Base-by-base conservation (phyloP, 495 filamentous ascomycete species). In the Neurospora sp. region DNA sequence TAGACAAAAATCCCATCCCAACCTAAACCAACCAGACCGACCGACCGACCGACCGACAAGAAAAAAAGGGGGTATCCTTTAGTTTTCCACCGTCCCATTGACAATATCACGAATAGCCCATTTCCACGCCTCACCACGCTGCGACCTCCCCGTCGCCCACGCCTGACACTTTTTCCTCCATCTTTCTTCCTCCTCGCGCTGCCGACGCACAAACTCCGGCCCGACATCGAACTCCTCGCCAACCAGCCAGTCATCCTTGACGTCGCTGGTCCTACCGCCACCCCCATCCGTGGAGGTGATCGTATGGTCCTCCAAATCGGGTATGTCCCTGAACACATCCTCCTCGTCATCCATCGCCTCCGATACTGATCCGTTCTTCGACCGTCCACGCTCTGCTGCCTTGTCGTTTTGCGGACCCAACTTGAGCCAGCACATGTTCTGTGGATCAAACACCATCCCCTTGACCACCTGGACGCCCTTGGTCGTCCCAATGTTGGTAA, bases 151-250 rank as follows among this genome's bases (percentile, higher is more conserved):
- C 68, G 78, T 83, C 42, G 90, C 83, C 96, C 96, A 99, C 69
- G 87, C 89, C 73, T 90, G 89, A 66, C 93, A 92, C 80, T 93
- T 93, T 79, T 89, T 88, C 75, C 91, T 87, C 96, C 96, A 99
- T 75, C 92, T 87, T 70, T 92, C 91, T 82, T 99, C 96, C 81
- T 98, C 96, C 73, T 94, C 94, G 71, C 92, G 83, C 80, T 98
- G 95, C 46, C 93, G 87, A 74, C 89, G 87, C 69, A 98, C 91
- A 78, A 98, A 99, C 81, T 94, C 93, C 6, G 96, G 96, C 1
- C 96, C 96, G 68, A 99, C 92, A 80, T 99, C 96, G 78, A 98
- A 99, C 80, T 98, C 96, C 81, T 99, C 96, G 14, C 93, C 94
- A 37, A 96, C 92, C 39, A 93, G 87, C 87, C 91, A 93, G 76